Percentiles rank a stretch among this genome's conserved stretches.
Evolutionary conservation across 441 rosid species (phyloP).

Genomic region (Brassica balearica): DNA sequence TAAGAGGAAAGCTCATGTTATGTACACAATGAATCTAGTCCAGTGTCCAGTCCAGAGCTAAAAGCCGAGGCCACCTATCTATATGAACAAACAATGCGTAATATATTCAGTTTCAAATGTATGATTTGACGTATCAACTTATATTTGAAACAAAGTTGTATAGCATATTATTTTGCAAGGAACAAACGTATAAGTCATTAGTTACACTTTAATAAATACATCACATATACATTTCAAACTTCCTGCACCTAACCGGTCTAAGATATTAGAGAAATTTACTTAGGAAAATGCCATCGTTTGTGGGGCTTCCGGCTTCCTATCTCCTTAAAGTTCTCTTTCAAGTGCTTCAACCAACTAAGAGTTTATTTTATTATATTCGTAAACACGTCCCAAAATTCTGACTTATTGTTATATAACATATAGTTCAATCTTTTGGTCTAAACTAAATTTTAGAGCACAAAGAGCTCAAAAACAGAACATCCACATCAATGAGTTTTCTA

Average conservation of each 20-base stretch:
- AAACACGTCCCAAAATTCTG: too few species aligned
- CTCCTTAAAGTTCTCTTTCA: slow-evolving; percentile 3
- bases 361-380: too few species aligned
- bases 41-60: not conserved
- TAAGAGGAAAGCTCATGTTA: not conserved
- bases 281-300: slow-evolving; percentile 44
- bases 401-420: too few species aligned
- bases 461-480: not conserved
- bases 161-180: not conserved
- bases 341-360: too few species aligned
- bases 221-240: slow-evolving; percentile 58
- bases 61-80: not conserved
- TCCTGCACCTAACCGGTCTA: slow-evolving; percentile 61
- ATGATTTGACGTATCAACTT: slow-evolving; percentile 9
- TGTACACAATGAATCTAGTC: slow-evolving; percentile 7
- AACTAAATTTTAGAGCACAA: not conserved
- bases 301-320: slow-evolving; percentile 6
- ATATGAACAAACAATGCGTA: slow-evolving; percentile 11
- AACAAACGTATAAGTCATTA: not conserved
- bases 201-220: not conserved
- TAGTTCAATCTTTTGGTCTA: not conserved
- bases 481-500: too few species aligned
- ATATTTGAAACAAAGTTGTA: not conserved
- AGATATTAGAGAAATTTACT: slow-evolving; percentile 77
- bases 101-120: not conserved